phyloP scores from a whole-genome alignment of 164 flowering plant species.

The Chimonanthus praecox region DNA sequence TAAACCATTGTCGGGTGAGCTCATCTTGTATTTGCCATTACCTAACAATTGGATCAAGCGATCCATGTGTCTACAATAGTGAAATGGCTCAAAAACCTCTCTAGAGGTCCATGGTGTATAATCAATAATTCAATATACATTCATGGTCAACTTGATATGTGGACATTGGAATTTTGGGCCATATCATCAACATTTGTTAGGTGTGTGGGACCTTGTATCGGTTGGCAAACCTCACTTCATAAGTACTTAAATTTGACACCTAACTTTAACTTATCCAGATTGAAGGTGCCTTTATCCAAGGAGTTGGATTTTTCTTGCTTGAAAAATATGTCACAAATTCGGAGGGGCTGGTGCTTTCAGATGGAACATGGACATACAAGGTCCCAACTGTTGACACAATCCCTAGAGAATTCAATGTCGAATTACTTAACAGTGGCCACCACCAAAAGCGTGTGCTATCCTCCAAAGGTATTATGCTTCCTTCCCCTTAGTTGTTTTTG shows the following conservation, averaged over 20 bases:
- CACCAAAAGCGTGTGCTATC: slow-evolving; percentile 78
- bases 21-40: too few relatives aligned
- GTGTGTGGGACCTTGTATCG: too few relatives aligned
- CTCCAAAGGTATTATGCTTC: slow-evolving; percentile 57
- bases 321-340: slow-evolving; percentile 62
- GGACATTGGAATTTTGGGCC: too few relatives aligned
- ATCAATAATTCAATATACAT: too few relatives aligned
- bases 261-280: slow-evolving; percentile 34
- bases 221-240: background rate
- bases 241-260: background rate
- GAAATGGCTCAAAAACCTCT: too few relatives aligned
- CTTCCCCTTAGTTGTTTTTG: background rate
- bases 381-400: slow-evolving; percentile 86
- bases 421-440: slow-evolving; percentile 66
- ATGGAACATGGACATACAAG: slow-evolving; percentile 88
- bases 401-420: slow-evolving; percentile 74
- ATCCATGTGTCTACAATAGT: too few relatives aligned
- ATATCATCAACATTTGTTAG: too few relatives aligned
- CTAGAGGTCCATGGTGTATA: too few relatives aligned
- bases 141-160: too few relatives aligned
- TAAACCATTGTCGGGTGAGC: too few relatives aligned
- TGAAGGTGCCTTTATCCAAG: slow-evolving; percentile 96
- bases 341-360: slow-evolving; percentile 53
- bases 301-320: slow-evolving; percentile 82
- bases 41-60: too few relatives aligned